Evolutionary conservation across 352 stramenopile species (phyloP), one percentile per base, ranked within the genome.

Genomic region (Thraustotheca clavata): DNA sequence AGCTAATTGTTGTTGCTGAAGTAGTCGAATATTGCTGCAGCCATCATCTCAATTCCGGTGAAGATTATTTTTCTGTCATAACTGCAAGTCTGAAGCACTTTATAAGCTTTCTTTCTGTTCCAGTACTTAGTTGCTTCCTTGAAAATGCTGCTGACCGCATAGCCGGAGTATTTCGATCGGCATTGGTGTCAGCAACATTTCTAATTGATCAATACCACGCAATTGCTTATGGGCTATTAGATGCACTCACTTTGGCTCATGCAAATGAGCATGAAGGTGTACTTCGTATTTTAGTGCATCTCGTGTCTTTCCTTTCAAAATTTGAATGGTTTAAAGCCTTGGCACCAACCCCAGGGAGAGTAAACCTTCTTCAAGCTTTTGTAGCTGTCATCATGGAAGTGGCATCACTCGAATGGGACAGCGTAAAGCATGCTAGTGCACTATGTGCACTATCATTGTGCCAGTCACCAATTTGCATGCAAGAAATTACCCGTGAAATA

Each of bases 361-460:
- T 52, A 14, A 18, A 14, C 11, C 6, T 52, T 31, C 24, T 11
- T 1, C 4, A 9, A 18, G n/a, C 50, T 9, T 11, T 29, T 7
- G 50, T 60, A 18, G 7, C 2, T 4, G 22, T 60, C 14, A 41
- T 43, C 50, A 60, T 60, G 50, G 32, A 14, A 16, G 48, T 60
- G n/a, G 48, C 33, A 22, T 11, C 27, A n/a, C 18, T 60, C 14
- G 34, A 34, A 6, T 43, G 26, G n/a, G 14, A 22, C 12, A 43
- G 5, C 14, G 16, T 43, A 11, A 35, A 60, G 31, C 50, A 60
- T 22, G 43, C n/a, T 24, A 26, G 11, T 14, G 43, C 43, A 7
- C 43, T 52, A 14, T 52, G 43, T 52, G n/a, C 34, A 6, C 24
- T 31, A 2, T 24, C n/a, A 18, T 31, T 52, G n/a, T 43, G 50